These are phyloP conservation scores for Sutorius australiensis DNA, from an alignment of 768 basidiomycete genomes.

Conservation along the genomic window DNA sequence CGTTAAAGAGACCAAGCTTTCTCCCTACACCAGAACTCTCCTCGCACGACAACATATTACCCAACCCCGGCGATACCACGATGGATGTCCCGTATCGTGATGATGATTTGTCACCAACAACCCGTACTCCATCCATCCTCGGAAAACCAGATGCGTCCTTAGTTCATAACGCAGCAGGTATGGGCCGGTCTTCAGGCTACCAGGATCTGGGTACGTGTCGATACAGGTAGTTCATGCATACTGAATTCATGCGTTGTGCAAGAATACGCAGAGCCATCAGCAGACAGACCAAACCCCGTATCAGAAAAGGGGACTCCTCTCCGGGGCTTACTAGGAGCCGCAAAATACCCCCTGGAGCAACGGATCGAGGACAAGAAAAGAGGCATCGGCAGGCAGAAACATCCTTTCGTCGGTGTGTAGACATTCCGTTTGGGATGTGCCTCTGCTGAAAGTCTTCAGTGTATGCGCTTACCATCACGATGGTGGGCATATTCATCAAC, in stretches of 20 bases:
- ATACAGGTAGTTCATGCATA: not conserved
- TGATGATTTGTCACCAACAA: constrained; percentile 12
- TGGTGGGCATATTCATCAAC: constrained; percentile 77
- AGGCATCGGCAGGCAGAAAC: constrained; percentile 76
- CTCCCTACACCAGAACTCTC: constrained; percentile 15
- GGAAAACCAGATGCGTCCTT: constrained; percentile 35
- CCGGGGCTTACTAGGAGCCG: constrained; percentile 40
- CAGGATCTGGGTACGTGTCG: constrained; percentile 50
- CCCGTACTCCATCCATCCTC: constrained; percentile 11
- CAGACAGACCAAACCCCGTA: constrained; percentile 19
- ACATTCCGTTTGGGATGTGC: not conserved
- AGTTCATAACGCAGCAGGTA: constrained; percentile 44
- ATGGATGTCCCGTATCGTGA: constrained; percentile 22
- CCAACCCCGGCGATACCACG: constrained; percentile 3
- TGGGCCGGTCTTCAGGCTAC: constrained; percentile 38
- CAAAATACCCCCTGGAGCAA: constrained; percentile 65
- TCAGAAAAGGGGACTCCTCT: constrained; percentile 43
- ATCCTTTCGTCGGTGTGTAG: constrained; percentile 70
- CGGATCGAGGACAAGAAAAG: constrained; percentile 85
- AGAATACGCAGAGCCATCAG: constrained; percentile 66
- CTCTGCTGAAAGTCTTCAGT: constrained; percentile 36
- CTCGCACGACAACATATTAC: constrained; percentile 1
- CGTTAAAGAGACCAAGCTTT: constrained; percentile 8
- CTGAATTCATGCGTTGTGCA: constrained; percentile 25
- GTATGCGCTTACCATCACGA: constrained; percentile 59